A percentile compares a stretch with the other conserved stretches of the same genome.
These are phyloP conservation scores for Saitozyma sp. DNA, from an alignment of 768 basidiomycete genomes.

Conservation along the genomic window DNA sequence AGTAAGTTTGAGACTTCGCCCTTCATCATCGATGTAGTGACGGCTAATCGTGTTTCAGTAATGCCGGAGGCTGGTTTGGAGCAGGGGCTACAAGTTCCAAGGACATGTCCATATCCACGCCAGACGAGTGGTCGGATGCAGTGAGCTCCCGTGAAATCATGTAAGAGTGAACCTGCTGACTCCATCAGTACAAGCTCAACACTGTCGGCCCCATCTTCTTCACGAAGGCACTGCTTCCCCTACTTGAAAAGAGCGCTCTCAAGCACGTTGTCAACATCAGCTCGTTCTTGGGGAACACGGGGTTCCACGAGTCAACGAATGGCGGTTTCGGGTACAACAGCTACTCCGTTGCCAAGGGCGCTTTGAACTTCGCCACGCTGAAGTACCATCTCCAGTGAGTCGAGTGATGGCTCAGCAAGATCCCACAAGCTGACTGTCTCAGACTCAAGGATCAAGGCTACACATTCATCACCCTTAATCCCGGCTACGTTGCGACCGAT, in stretches of 20 bases:
- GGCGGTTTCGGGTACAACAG: not conserved
- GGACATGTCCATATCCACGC: not conserved
- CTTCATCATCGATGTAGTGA: too few relatives aligned
- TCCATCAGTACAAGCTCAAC: slow-evolving; percentile 8
- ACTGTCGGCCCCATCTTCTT: slow-evolving; percentile 16
- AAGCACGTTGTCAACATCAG: slow-evolving; percentile 11
- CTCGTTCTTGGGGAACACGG: slow-evolving; percentile 4
- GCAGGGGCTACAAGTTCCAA: not conserved
- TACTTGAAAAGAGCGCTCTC: slow-evolving; percentile 6
- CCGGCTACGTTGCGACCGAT: too few relatives aligned
- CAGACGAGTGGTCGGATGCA: not conserved
- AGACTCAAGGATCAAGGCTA: too few relatives aligned
- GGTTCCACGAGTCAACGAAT: slow-evolving; percentile 6
- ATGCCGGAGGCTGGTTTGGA: too few relatives aligned
- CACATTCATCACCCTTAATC: too few relatives aligned
- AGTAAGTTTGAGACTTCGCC: too few relatives aligned
- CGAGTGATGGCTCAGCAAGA: too few relatives aligned
- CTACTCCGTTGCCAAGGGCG: not conserved
- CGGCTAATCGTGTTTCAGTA: too few relatives aligned
- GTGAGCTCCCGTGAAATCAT: not conserved
- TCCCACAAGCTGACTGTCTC: too few relatives aligned
- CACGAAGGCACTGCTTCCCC: slow-evolving; percentile 11
- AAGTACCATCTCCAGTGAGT: too few relatives aligned
- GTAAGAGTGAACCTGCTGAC: too few relatives aligned
- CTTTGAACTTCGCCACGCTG: too few relatives aligned